Conservation (phyloP, 495 filamentous ascomycete species). For the Aspergillus campestris region DNA sequence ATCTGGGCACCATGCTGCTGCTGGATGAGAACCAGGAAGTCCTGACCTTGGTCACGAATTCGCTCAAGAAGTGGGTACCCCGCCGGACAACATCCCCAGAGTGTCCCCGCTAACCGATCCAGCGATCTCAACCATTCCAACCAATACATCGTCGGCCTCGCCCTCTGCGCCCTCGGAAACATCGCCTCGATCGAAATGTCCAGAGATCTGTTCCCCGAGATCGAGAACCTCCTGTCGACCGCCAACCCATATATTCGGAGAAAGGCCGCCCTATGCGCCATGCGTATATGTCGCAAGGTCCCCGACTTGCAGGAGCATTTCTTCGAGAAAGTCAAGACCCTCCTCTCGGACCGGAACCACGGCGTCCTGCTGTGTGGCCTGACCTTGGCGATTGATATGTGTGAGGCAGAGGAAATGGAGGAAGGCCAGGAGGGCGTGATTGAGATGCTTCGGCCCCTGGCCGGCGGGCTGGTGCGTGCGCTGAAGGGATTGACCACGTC, state of each 20-base stretch:
- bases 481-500: conserved; percentile 87
- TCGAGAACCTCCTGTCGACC: conserved; percentile 81
- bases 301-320: conserved; percentile 97
- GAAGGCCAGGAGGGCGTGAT: conserved; percentile 78
- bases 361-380: conserved; percentile 88
- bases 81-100: neutral
- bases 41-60: conserved; percentile 93
- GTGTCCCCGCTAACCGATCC: conserved; percentile 11
- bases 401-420: conserved; percentile 86
- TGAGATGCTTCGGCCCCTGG: conserved; percentile 80
- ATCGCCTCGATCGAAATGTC: conserved; percentile 98
- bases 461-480: conserved; percentile 71
- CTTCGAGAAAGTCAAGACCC: conserved; percentile 78
- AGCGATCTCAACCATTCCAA: conserved; percentile 96
- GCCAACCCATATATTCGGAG: conserved; percentile 94
- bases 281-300: conserved; percentile 97
- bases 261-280: conserved; percentile 98
- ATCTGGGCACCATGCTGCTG: conserved; percentile 91
- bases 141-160: conserved; percentile 95
- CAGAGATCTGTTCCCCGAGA: conserved; percentile 91
- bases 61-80: conserved; percentile 74
- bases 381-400: conserved; percentile 85
- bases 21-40: conserved; percentile 99
- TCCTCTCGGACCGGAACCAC: conserved; percentile 90
- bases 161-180: conserved; percentile 90